Conservation (phyloP, 2,329 filamentous ascomycete species). For the Dothideomycetes sp. region DNA sequence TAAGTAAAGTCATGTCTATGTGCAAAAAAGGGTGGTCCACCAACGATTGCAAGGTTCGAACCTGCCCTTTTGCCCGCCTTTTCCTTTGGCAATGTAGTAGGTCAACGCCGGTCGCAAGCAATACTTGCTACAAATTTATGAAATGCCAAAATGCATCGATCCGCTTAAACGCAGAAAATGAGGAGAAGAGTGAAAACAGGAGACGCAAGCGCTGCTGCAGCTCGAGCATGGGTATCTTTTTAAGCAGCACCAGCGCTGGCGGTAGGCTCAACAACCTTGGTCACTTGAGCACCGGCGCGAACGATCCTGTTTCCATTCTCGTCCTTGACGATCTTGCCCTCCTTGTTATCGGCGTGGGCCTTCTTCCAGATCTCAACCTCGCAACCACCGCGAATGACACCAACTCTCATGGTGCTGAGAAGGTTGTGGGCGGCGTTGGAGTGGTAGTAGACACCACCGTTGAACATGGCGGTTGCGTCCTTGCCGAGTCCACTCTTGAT, state of each 20-base stretch:
- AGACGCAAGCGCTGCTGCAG: slow-evolving; percentile 1
- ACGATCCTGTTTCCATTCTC: slow-evolving; percentile 71
- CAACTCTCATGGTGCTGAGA: slow-evolving; percentile 77
- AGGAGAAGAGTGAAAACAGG: slow-evolving; percentile 4
- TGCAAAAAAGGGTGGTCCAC: slow-evolving; percentile 4
- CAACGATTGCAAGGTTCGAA: not conserved
- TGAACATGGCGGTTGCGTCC: slow-evolving; percentile 84
- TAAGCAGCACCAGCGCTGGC: slow-evolving; percentile 76
- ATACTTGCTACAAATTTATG: too few relatives aligned
- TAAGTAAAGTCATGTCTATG: slow-evolving; percentile 8
- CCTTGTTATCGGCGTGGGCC: slow-evolving; percentile 73
- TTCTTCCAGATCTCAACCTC: slow-evolving; percentile 93
- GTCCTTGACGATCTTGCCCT: slow-evolving; percentile 69
- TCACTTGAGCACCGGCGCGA: slow-evolving; percentile 75
- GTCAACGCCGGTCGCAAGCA: not conserved
- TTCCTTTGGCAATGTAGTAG: not conserved
- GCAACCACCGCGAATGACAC: slow-evolving; percentile 74
- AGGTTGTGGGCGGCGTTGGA: slow-evolving; percentile 85
- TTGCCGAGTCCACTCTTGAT: slow-evolving; percentile 75
- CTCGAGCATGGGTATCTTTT: slow-evolving; percentile 10
- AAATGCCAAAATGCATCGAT: not conserved
- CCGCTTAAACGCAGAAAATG: not conserved
- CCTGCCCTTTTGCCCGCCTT: not conserved
- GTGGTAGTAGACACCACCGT: slow-evolving; percentile 82
- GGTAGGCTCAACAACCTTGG: slow-evolving; percentile 68